Conservation (phyloP, 2,329 filamentous ascomycete genomes). For the Grosmannia huntii region DNA sequence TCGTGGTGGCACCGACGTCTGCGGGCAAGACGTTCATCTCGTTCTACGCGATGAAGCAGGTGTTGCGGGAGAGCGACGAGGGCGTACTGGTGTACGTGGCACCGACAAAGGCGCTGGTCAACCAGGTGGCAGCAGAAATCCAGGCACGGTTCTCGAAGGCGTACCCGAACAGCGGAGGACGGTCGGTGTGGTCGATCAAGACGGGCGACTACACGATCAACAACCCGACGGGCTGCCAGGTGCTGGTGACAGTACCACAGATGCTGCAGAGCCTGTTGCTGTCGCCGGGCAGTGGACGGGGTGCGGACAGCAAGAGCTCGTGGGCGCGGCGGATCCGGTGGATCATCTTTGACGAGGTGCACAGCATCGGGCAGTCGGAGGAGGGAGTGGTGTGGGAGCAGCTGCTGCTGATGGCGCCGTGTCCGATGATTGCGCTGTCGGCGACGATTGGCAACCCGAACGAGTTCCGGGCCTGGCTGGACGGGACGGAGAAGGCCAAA, state of each 20-base stretch:
- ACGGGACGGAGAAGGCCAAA: constrained; percentile 47
- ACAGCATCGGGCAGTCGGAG: constrained; percentile 65
- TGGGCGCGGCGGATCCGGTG: constrained; percentile 59
- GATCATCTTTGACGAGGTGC: constrained; percentile 75
- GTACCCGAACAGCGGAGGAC: constrained; percentile 37
- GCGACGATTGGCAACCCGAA: constrained; percentile 67
- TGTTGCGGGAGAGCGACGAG: constrained; percentile 55
- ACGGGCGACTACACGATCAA: constrained; percentile 66
- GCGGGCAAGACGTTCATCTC: constrained; percentile 76
- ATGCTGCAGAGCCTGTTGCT: constrained; percentile 70
- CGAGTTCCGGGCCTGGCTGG: constrained; percentile 58
- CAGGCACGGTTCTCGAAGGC: constrained; percentile 61
- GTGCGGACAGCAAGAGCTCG: constrained; percentile 27
- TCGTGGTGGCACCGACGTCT: constrained; percentile 66
- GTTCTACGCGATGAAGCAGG: constrained; percentile 72
- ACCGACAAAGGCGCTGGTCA: constrained; percentile 70
- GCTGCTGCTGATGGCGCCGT: constrained; percentile 58
- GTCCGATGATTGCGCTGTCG: constrained; percentile 66
- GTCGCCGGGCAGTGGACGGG: constrained; percentile 46
- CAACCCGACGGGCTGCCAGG: constrained; percentile 57
- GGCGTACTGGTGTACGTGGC: constrained; percentile 67
- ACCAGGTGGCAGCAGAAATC: constrained; percentile 71
- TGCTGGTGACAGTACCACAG: constrained; percentile 66
- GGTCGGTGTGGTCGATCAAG: constrained; percentile 68
- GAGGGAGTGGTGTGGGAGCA: constrained; percentile 73